A percentile compares a stretch with the other conserved stretches of the same genome.
phyloP scores from a whole-genome alignment of 2,329 filamentous ascomycete species.

The Aspergillus caelatus region DNA sequence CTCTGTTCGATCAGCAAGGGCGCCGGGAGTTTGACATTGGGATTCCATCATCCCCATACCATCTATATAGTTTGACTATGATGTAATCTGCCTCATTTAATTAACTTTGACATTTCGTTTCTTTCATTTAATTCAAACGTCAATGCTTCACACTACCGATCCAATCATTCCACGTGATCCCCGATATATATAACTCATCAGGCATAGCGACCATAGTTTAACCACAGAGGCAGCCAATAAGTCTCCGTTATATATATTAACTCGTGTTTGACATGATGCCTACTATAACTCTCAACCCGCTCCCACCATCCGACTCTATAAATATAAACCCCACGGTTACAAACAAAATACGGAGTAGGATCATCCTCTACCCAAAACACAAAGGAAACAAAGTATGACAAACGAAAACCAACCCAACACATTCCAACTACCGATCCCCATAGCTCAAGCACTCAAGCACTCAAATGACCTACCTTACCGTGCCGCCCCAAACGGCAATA shows the following conservation, averaged over 20 bases:
- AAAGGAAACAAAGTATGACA: background rate
- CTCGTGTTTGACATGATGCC: background rate
- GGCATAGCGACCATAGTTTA: background rate
- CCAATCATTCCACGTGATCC: background rate
- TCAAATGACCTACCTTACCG: background rate
- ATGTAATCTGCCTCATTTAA: background rate
- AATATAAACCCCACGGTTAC: background rate
- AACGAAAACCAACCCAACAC: background rate
- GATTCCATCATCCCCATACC: background rate
- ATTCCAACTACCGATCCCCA: background rate
- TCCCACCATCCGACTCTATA: background rate
- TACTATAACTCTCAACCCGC: background rate
- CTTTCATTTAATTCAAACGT: background rate
- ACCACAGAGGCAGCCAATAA: background rate
- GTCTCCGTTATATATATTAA: background rate
- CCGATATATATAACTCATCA: background rate
- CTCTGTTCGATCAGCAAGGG: constrained; percentile 6
- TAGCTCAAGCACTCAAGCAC: background rate
- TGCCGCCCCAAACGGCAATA: background rate
- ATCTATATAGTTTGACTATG: constrained; percentile 7
- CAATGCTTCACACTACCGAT: background rate
- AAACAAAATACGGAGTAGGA: background rate
- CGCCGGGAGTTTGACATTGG: constrained; percentile 5
- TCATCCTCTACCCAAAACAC: background rate
- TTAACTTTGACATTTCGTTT: background rate